phyloP scores from a whole-genome alignment of 1,139 yeast species.

The Debaryomyces coudertii region DNA sequence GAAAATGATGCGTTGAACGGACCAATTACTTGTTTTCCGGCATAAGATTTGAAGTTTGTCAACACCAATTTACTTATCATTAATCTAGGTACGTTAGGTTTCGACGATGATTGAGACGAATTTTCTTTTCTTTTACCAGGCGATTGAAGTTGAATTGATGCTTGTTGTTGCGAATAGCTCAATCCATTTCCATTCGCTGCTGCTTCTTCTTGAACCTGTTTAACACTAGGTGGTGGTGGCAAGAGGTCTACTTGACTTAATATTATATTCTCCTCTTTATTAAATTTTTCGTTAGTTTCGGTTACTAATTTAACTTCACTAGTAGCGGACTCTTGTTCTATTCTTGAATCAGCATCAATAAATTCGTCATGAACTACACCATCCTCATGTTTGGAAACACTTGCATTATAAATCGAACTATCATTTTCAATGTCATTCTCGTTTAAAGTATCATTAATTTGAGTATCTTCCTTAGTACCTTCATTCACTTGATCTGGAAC shows the following conservation, averaged over 20 bases:
- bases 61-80: slow-evolving; percentile 76
- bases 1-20: slow-evolving; percentile 94
- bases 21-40: slow-evolving; percentile 92
- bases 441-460: not conserved
- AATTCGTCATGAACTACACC: slow-evolving; percentile 5
- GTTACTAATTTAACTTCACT: not conserved
- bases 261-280: slow-evolving; percentile 10
- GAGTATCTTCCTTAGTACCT: slow-evolving; percentile 10
- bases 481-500: slow-evolving; percentile 10
- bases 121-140: slow-evolving; percentile 32
- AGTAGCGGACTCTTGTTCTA: not conserved
- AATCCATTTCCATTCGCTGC: slow-evolving; percentile 12
- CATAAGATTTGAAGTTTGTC: slow-evolving; percentile 92
- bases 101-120: slow-evolving; percentile 14
- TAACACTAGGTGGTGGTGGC: slow-evolving; percentile 5
- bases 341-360: slow-evolving; percentile 5
- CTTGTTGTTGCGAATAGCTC: slow-evolving; percentile 36
- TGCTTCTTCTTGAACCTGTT: not conserved
- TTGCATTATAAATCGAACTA: not conserved
- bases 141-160: slow-evolving; percentile 30
- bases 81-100: slow-evolving; percentile 53
- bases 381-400: slow-evolving; percentile 1
- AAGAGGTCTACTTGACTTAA: slow-evolving; percentile 11
- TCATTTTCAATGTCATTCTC: not conserved
- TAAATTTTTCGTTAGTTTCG: not conserved